Evolutionary conservation across 768 basidiomycete species (phyloP), one percentile per base, ranked within the genome.

Genomic region (Terana coerulea): DNA sequence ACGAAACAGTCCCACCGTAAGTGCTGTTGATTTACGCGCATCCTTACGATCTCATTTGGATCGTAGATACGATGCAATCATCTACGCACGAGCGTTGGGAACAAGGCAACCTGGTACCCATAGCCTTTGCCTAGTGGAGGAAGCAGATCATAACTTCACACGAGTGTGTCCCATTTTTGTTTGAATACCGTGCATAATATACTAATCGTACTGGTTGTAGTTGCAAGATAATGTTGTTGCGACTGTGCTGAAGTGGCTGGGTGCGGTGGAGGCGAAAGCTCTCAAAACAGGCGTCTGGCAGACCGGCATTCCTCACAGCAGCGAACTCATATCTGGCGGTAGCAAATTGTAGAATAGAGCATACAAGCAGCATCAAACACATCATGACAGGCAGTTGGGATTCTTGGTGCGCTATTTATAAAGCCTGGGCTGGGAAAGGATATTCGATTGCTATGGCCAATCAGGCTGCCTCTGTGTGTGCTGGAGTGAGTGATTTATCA

Each of bases 131-230:
- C 69, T 86, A 22, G 68, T 89, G 33, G 90, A 91, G 64, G 77
- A 76, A 37, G 86, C 84, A 7, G 88, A 90, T 68, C 90, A 91
- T 62, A 91, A 91, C 66, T 86, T 84, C 59, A 81, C 79, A 21
- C 81, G 83, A 21, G 77, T 78, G 52, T 36, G 74, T 51, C 22
- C 1, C 14, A 9, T 28, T 29, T 21, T 34, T 17, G 21, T 33
- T 22, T 3, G 1, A 33, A 9, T 15, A 28, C 15, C 5, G 10
- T 22, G 17, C 9, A 12, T 4, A 9, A 7, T 8, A 10, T 22
- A 17, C 19, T 24, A 25, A 35, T 21, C 30, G n/a, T 34, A 25
- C 24, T 26, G 21, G 11, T 39, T 10, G 11, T 24, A 25, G n/a
- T 17, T 45, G 8, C 28, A 43, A 55, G 84, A 87, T 49, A 79